Evolutionary conservation across 331 rosid genomes (phyloP).

Genomic region (Quercus phellos): DNA sequence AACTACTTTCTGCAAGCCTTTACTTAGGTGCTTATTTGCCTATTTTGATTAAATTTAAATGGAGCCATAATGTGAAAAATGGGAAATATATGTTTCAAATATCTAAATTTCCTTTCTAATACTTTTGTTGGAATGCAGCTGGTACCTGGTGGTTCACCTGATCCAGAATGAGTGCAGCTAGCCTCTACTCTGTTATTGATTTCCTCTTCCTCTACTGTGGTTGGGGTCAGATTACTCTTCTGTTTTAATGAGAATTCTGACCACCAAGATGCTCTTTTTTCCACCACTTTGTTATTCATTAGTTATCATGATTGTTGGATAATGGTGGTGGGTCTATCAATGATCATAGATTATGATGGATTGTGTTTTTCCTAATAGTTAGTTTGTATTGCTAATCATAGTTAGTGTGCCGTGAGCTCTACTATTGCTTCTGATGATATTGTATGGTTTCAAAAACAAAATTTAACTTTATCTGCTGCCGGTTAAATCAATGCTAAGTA

Average conservation of each 20-base stretch:
- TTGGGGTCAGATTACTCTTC: slow-evolving; percentile 26
- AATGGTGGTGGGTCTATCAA: neutral
- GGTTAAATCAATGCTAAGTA: neutral
- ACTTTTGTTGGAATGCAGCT: slow-evolving; percentile 48
- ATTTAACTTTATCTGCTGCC: neutral
- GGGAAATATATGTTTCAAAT: neutral
- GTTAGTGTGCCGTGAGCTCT: neutral
- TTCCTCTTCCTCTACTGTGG: slow-evolving; percentile 6
- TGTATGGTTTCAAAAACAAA: neutral
- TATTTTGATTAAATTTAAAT: neutral
- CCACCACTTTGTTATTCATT: neutral
- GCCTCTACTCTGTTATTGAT: neutral
- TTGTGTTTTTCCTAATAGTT: neutral
- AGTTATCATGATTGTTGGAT: slow-evolving; percentile 27
- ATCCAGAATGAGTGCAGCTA: slow-evolving; percentile 52
- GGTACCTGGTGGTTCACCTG: slow-evolving; percentile 97
- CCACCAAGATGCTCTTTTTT: slow-evolving; percentile 16
- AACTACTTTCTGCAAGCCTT: neutral
- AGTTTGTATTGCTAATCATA: neutral
- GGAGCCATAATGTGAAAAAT: slow-evolving; percentile 25
- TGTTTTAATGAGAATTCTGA: slow-evolving; percentile 31
- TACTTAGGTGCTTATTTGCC: slow-evolving; percentile 3
- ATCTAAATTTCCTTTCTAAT: neutral
- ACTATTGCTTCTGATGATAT: neutral
- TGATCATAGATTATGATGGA: neutral